phyloP scores from a whole-genome alignment of 2,329 filamentous ascomycete genomes.

The Lasiodiplodia sp. region DNA sequence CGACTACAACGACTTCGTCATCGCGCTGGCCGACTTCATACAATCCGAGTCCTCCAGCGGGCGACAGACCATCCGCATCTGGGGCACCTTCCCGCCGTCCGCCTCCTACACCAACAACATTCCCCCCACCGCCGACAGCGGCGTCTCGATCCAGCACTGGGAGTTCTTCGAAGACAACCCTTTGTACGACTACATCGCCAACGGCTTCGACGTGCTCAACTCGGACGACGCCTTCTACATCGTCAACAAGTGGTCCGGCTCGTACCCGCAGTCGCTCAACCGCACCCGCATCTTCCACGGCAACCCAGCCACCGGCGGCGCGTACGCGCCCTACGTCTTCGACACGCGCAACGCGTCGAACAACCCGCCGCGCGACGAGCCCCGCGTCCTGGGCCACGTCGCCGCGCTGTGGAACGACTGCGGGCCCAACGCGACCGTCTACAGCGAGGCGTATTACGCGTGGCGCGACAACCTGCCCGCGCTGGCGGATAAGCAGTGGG shows the following conservation, averaged over 20 bases:
- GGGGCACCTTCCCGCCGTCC: slow-evolving; percentile 55
- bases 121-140: slow-evolving; percentile 39
- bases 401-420: slow-evolving; percentile 55
- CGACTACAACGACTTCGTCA: slow-evolving; percentile 49
- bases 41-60: slow-evolving; percentile 38
- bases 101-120: slow-evolving; percentile 50
- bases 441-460: slow-evolving; percentile 58
- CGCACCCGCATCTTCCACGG: slow-evolving; percentile 53
- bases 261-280: slow-evolving; percentile 58
- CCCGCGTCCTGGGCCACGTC: slow-evolving; percentile 54
- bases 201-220: slow-evolving; percentile 53
- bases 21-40: slow-evolving; percentile 45
- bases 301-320: slow-evolving; percentile 45
- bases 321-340: slow-evolving; percentile 60
- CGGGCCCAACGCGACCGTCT: slow-evolving; percentile 56
- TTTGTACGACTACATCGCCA: slow-evolving; percentile 47
- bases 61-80: slow-evolving; percentile 41
- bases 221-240: slow-evolving; percentile 61
- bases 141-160: slow-evolving; percentile 56
- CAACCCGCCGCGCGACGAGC: slow-evolving; percentile 52
- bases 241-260: slow-evolving; percentile 55
- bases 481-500: slow-evolving; percentile 54
- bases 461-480: slow-evolving; percentile 55
- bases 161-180: slow-evolving; percentile 59
- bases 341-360: slow-evolving; percentile 57